phyloP scores from a whole-genome alignment of 257 asterid genomes.

The Lantana camara region DNA sequence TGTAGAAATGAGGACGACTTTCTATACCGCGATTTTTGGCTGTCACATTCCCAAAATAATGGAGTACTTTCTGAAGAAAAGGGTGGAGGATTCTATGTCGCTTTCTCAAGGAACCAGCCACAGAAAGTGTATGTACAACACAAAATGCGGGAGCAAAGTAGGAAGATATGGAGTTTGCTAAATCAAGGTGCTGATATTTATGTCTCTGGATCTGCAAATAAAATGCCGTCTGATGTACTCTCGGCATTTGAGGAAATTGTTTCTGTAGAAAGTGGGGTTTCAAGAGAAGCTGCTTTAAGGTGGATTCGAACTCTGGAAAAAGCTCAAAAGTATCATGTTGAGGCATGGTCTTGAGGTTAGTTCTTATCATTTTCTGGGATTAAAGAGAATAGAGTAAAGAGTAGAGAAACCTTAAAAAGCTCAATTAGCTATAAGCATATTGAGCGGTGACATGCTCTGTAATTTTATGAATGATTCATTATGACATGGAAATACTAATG shows the following conservation, averaged over 20 bases:
- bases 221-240: conserved; percentile 89
- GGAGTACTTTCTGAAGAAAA: conserved; percentile 82
- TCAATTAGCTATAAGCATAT: background rate
- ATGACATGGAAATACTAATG: too few species aligned
- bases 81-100: conserved; percentile 86
- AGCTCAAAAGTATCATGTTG: conserved; percentile 85
- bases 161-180: conserved; percentile 69
- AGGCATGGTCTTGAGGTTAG: conserved; percentile 77
- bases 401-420: background rate
- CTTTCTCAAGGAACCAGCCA: conserved; percentile 92
- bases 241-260: conserved; percentile 77
- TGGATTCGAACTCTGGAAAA: conserved; percentile 76
- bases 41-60: conserved; percentile 51
- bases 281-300: conserved; percentile 63
- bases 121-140: conserved; percentile 89
- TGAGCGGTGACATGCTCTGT: too few species aligned
- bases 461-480: too few species aligned
- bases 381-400: background rate
- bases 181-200: conserved; percentile 76
- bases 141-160: conserved; percentile 73
- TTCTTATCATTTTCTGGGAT: too few species aligned
- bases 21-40: conserved; percentile 83
- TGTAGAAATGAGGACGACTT: conserved; percentile 79
- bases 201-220: conserved; percentile 88
- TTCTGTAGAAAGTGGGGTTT: conserved; percentile 57